A percentile compares a stretch with the other conserved stretches of the same genome.
phyloP scores from a whole-genome alignment of 257 asterid species.

The Ehretia macrophylla region DNA sequence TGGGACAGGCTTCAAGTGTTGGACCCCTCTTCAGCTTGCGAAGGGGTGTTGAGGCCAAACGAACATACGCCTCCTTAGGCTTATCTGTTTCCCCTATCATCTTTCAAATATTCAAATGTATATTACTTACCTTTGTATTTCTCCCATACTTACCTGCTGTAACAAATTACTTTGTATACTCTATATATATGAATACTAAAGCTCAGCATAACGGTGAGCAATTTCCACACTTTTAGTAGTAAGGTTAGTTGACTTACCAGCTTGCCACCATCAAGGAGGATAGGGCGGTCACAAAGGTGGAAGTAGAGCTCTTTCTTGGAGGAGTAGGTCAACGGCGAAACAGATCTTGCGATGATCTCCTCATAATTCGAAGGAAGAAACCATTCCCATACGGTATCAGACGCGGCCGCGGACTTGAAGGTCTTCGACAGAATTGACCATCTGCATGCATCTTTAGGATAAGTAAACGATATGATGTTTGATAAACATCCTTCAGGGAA shows the following conservation, averaged over 20 bases:
- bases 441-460: constrained; percentile 43
- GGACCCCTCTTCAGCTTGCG: too few species aligned
- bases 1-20: too few species aligned
- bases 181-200: too few species aligned
- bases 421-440: constrained; percentile 28
- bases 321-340: constrained; percentile 16
- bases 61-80: too few species aligned
- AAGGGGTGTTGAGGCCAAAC: too few species aligned
- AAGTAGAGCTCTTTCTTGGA: constrained; percentile 35
- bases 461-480: constrained; percentile 39
- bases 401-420: constrained; percentile 38
- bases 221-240: too few species aligned
- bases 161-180: too few species aligned
- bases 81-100: too few species aligned
- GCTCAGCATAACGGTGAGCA: too few species aligned
- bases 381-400: constrained; percentile 15
- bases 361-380: constrained; percentile 38
- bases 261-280: constrained; percentile 32
- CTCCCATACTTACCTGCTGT: too few species aligned
- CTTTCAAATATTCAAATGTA: too few species aligned
- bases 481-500: constrained; percentile 47
- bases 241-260: constrained; percentile 24
- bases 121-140: too few species aligned
- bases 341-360: constrained; percentile 26
- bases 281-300: constrained; percentile 26